Conservation (phyloP, 495 filamentous ascomycete species). For the Podospora sp. region DNA sequence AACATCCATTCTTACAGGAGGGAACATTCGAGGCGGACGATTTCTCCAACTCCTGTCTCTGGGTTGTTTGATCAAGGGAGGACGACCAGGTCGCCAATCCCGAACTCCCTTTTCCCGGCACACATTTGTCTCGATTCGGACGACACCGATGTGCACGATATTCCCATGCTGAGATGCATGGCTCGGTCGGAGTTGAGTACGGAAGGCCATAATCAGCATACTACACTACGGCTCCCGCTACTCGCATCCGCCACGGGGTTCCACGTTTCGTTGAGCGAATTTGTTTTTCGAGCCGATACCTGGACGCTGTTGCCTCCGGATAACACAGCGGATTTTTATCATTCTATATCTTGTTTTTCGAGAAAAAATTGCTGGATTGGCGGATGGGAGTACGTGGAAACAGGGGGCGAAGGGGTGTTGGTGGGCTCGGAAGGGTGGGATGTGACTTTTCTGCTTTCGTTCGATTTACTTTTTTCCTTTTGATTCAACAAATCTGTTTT, state of each 20-base stretch:
- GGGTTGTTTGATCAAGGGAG: slow-evolving; percentile 28
- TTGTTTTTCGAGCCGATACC: slow-evolving; percentile 30
- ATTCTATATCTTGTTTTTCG: slow-evolving; percentile 35
- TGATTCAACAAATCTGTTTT: slow-evolving; percentile 14
- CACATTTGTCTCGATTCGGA: slow-evolving; percentile 17
- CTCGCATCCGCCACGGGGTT: too few relatives aligned
- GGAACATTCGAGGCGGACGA: slow-evolving; percentile 38
- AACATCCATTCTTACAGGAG: slow-evolving; percentile 37
- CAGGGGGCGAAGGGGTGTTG: slow-evolving; percentile 38
- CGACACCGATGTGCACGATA: slow-evolving; percentile 7
- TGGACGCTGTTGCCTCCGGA: slow-evolving; percentile 35
- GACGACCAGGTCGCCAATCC: slow-evolving; percentile 10
- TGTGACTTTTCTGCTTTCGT: slow-evolving; percentile 45
- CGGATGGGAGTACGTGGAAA: slow-evolving; percentile 29
- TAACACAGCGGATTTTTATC: slow-evolving; percentile 34
- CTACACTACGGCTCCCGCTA: too few relatives aligned
- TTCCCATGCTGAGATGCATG: too few relatives aligned
- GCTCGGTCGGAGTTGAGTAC: neutral
- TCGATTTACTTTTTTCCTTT: slow-evolving; percentile 35
- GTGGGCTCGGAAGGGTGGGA: slow-evolving; percentile 37
- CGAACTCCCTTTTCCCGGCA: slow-evolving; percentile 8
- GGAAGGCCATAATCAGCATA: too few relatives aligned
- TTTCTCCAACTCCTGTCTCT: slow-evolving; percentile 37
- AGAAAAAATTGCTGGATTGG: slow-evolving; percentile 41
- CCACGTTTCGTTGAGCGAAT: slow-evolving; percentile 5